Evolutionary conservation across 768 basidiomycete genomes (phyloP), one percentile per base, ranked within the genome.

Genomic region (Russula compacta): DNA sequence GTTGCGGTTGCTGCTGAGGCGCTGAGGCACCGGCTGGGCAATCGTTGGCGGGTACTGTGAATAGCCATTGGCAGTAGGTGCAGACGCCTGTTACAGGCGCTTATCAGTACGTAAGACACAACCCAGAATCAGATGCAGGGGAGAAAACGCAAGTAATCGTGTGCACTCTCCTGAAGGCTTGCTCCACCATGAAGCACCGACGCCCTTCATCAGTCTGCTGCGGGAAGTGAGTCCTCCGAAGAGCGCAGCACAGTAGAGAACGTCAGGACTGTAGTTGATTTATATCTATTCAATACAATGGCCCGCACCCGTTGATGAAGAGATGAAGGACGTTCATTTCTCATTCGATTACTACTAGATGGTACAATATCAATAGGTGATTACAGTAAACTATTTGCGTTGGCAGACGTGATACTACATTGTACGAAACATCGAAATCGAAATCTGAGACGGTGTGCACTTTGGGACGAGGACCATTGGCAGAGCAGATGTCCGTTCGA

Each of bases 1-100:
- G 69, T 32, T 65, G 63, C 1, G 51, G 63, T 46, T 56, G 66
- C n/a, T 60, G n/a, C n/a, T n/a, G n/a, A n/a, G n/a, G n/a, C n/a
- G 61, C 32, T 55, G 64, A 21, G 59, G 61, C 21, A 57, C 32
- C 19, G 67, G 71, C 19, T 67, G 71, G 38, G 59, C 65, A 24
- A 66, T 66, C 10, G 65, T 66, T 39, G 64, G 61, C 44, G 63
- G 64, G 51, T 65, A 72, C 8, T 57, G 63, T 38, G 62, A 29
- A 47, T 67, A 71, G 19, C 61, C 53, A 33, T 67, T 60, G 38
- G 64, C 65, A 1, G 73, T 72, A 6, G 80, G 77, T 58, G 82
- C 76, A 8, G 82, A 83, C 48, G 81, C 81, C 80, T 83, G 42
- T 42, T 39, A 58, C 10, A 62, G 43, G 36, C 60, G 61, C 43